These are phyloP conservation scores for Epithemia pelagica DNA, from an alignment of 108 stramenopile genomes.

Conservation along the genomic window DNA sequence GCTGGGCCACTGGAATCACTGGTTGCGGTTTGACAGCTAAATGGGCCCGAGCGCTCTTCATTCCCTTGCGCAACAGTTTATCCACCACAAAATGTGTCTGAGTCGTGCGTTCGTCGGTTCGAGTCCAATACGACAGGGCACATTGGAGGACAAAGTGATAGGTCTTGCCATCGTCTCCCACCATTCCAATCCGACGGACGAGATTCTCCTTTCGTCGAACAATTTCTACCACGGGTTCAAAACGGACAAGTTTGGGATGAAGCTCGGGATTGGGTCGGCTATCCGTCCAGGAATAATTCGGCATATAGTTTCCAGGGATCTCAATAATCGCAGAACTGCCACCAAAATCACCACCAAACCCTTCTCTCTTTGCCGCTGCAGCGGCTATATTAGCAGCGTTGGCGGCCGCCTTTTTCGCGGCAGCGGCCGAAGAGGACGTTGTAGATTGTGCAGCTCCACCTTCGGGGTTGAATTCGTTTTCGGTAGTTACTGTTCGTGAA, in stretches of 20 bases:
- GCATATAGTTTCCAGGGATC: constrained; percentile 84
- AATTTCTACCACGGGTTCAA: constrained; percentile 54
- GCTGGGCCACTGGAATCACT: constrained; percentile 79
- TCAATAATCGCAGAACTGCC: constrained; percentile 73
- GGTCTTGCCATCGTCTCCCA: constrained; percentile 73
- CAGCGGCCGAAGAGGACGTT: constrained; percentile 48
- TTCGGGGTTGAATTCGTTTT: constrained; percentile 16
- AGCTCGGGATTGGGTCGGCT: constrained; percentile 71
- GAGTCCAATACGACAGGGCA: constrained; percentile 80
- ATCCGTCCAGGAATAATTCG: constrained; percentile 51
- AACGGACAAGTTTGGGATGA: constrained; percentile 69
- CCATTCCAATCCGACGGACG: constrained; percentile 67
- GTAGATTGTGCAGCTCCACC: constrained; percentile 13
- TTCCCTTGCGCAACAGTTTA: constrained; percentile 55
- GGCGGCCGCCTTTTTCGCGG: constrained; percentile 57
- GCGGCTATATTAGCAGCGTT: constrained; percentile 56
- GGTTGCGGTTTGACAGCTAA: constrained; percentile 61
- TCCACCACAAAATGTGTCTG: constrained; percentile 60
- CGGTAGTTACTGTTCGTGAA: constrained; percentile 15
- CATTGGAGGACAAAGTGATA: constrained; percentile 74
- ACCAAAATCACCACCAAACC: constrained; percentile 67
- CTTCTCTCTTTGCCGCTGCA: constrained; percentile 54
- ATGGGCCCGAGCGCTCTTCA: constrained; percentile 44
- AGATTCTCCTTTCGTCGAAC: constrained; percentile 57
- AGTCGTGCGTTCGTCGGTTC: constrained; percentile 72